Evolutionary conservation across 2,329 filamentous ascomycete genomes (phyloP).

Genomic region (Fusarium redolens): DNA sequence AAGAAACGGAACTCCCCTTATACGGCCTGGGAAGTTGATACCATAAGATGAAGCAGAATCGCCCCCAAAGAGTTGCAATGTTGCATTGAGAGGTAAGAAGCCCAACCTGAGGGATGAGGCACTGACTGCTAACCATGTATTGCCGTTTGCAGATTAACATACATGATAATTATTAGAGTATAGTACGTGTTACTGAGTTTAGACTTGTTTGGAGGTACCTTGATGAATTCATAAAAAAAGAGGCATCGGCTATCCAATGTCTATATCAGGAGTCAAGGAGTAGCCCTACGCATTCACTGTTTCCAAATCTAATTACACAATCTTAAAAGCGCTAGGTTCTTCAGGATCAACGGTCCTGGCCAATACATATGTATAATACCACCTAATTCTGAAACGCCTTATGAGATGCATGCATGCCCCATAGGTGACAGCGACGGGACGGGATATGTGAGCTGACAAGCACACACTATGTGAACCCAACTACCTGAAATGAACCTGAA

Average conservation of each 20-base stretch:
- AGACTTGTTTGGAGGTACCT: background rate
- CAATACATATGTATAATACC: slow-evolving; percentile 29
- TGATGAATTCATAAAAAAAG: background rate
- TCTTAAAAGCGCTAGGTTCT: slow-evolving; percentile 17
- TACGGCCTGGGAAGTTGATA: slow-evolving; percentile 17
- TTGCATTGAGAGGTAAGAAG: slow-evolving; percentile 9
- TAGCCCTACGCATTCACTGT: background rate
- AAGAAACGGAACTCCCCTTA: slow-evolving; percentile 22
- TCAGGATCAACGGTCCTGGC: slow-evolving; percentile 28
- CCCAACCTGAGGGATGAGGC: background rate
- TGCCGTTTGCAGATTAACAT: background rate
- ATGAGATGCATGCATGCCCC: slow-evolving; percentile 44
- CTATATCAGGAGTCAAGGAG: background rate
- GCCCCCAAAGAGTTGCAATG: background rate
- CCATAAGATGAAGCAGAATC: background rate
- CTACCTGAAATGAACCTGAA: background rate
- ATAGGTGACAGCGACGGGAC: slow-evolving; percentile 7
- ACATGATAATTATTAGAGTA: background rate
- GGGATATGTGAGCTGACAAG: slow-evolving; percentile 24
- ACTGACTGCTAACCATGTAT: slow-evolving; percentile 2
- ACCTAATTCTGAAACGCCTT: slow-evolving; percentile 47
- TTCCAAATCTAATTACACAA: background rate
- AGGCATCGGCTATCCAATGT: background rate
- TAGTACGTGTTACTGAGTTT: background rate
- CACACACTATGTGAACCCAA: slow-evolving; percentile 23